phyloP scores from a whole-genome alignment of 192 early-diverging fungal genomes.

The Gamsiella multidivaricata region DNA sequence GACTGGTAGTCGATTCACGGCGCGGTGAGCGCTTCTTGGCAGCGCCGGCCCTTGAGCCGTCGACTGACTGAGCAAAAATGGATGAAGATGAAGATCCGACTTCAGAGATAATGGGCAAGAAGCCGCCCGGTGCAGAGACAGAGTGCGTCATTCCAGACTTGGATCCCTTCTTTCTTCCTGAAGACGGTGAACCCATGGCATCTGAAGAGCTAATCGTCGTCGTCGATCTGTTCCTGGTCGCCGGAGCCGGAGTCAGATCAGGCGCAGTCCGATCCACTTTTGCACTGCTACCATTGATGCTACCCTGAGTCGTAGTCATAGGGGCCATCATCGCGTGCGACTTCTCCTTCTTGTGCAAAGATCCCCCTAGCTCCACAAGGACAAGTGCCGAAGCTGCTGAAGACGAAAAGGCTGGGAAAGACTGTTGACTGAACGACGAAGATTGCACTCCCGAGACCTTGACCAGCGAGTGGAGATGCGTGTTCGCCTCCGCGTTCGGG shows the following conservation, averaged over 20 bases:
- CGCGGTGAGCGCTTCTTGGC: conserved; percentile 35
- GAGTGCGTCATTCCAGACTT: conserved; percentile 28
- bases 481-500: conserved; percentile 21
- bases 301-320: not conserved
- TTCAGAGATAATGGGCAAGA: conserved; percentile 10
- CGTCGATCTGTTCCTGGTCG: conserved; percentile 10
- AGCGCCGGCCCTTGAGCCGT: not conserved
- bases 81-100: not conserved
- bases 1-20: conserved; percentile 7
- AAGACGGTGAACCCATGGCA: not conserved
- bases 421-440: conserved; percentile 3
- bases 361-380: conserved; percentile 27
- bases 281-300: conserved; percentile 1
- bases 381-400: conserved; percentile 10
- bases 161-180: not conserved
- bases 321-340: conserved; percentile 2
- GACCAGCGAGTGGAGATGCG: conserved; percentile 36
- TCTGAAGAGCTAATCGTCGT: not conserved
- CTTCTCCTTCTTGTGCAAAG: conserved; percentile 43
- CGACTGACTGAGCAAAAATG: not conserved
- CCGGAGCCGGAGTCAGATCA: conserved; percentile 8
- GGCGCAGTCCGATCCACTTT: conserved; percentile 8
- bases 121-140: conserved; percentile 17
- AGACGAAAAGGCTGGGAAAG: not conserved
- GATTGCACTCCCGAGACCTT: conserved; percentile 19